A percentile compares a stretch with the other conserved stretches of the same genome.
Evolutionary conservation across 768 basidiomycete genomes (phyloP).

Genomic region (Xerocomus brunneocitrinus): DNA sequence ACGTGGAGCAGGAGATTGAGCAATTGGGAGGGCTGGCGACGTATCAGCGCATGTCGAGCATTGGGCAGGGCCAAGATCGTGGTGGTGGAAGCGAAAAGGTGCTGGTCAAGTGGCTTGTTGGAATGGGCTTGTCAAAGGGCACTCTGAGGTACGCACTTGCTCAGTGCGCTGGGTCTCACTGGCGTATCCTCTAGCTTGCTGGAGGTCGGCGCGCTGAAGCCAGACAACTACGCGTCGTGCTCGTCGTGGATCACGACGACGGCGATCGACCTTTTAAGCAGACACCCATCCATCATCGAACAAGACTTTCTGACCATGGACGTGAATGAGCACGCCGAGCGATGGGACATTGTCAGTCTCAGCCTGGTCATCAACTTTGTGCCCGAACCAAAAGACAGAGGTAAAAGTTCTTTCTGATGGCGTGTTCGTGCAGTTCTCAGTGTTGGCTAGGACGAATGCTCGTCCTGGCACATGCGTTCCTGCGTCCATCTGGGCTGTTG

Average conservation of each 20-base stretch:
- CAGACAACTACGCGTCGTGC: conserved; percentile 71
- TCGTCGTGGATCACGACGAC: conserved; percentile 66
- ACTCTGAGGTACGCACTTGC: conserved; percentile 32
- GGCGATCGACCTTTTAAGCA: conserved; percentile 81
- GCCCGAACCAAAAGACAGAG: conserved; percentile 68
- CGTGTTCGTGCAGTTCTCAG: neutral
- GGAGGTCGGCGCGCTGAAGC: conserved; percentile 84
- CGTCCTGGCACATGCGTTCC: conserved; percentile 50
- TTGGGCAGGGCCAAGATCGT: conserved; percentile 76
- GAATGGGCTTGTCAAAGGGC: conserved; percentile 35
- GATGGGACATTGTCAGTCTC: conserved; percentile 80
- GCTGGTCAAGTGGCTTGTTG: conserved; percentile 70
- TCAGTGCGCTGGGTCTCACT: neutral
- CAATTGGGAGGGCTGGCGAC: conserved; percentile 70
- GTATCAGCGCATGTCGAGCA: conserved; percentile 80
- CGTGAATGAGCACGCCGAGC: conserved; percentile 39
- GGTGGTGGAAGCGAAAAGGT: conserved; percentile 88
- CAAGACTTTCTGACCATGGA: conserved; percentile 81
- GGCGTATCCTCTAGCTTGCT: conserved; percentile 50
- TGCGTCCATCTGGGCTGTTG: conserved; percentile 51
- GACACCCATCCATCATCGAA: conserved; percentile 76
- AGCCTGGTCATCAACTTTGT: conserved; percentile 92
- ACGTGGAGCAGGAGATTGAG: conserved; percentile 60
- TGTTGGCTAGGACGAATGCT: conserved; percentile 63
- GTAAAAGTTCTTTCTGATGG: conserved; percentile 35